These are phyloP conservation scores for Clonostachys solani DNA, from an alignment of 2,329 filamentous ascomycete genomes.

Conservation along the genomic window DNA sequence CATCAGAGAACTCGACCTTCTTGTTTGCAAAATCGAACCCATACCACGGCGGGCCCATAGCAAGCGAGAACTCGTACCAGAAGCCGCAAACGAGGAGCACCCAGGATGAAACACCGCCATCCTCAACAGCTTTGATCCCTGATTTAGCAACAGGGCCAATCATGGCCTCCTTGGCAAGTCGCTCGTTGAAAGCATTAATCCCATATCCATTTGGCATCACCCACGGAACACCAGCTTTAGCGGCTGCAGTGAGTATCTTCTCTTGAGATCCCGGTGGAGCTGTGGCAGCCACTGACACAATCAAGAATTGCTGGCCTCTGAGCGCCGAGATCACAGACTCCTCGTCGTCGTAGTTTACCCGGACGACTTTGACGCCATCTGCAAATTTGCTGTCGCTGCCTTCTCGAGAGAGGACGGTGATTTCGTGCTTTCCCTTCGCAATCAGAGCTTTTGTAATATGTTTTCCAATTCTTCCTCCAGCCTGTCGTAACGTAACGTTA, in stretches of 20 bases:
- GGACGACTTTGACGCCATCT: slow-evolving; percentile 10
- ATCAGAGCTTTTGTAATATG: no score
- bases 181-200: slow-evolving; percentile 16
- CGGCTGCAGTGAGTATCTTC: slow-evolving; percentile 43
- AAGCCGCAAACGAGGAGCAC: slow-evolving; percentile 37
- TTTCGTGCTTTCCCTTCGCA: no score
- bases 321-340: slow-evolving; percentile 41
- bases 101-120: slow-evolving; percentile 25
- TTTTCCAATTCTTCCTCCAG: no score
- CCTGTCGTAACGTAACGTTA: no score
- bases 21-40: slow-evolving; percentile 44
- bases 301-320: slow-evolving; percentile 44
- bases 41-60: slow-evolving; percentile 21
- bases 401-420: no score
- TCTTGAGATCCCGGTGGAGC: slow-evolving; percentile 34
- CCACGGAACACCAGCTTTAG: slow-evolving; percentile 43
- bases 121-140: slow-evolving; percentile 9
- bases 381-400: no score
- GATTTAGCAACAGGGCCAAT: no score
- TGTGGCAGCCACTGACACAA: slow-evolving; percentile 39
- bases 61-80: slow-evolving; percentile 48
- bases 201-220: slow-evolving; percentile 45
- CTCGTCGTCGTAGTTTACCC: slow-evolving; percentile 38
- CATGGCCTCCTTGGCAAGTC: neutral
- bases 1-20: slow-evolving; percentile 43